These are phyloP conservation scores for Neofusicoccum ribis DNA, from an alignment of 2,329 filamentous ascomycete species.

Conservation along the genomic window DNA sequence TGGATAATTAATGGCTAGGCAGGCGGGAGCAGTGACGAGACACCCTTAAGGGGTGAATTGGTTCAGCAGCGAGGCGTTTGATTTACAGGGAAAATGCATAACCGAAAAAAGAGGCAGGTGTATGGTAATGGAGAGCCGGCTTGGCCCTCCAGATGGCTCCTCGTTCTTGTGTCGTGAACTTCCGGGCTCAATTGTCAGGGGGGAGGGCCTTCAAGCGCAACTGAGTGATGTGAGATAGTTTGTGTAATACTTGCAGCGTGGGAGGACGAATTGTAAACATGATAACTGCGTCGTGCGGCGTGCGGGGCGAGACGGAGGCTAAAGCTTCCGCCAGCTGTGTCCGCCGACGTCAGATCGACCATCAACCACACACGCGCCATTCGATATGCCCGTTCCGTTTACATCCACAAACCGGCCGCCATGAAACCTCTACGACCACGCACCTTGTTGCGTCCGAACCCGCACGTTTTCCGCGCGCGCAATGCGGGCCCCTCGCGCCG, in stretches of 20 bases:
- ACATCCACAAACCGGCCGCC: not conserved
- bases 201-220: too few relatives aligned
- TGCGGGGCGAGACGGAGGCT: too few relatives aligned
- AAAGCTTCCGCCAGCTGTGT: not conserved
- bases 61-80: constrained; percentile 3
- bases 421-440: not conserved
- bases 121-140: not conserved
- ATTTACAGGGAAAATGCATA: not conserved
- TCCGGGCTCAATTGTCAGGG: too few relatives aligned
- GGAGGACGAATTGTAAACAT: too few relatives aligned
- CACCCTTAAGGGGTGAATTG: not conserved
- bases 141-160: too few relatives aligned
- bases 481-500: not conserved
- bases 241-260: too few relatives aligned
- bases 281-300: too few relatives aligned
- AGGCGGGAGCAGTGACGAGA: not conserved
- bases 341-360: not conserved
- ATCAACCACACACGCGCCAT: not conserved
- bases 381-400: not conserved
- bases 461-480: not conserved
- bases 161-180: too few relatives aligned
- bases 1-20: constrained; percentile 20
- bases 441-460: not conserved
- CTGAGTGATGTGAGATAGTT: too few relatives aligned
- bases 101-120: not conserved